Percentiles rank a stretch among this genome's conserved stretches.
These are phyloP conservation scores for Geranium rotundifolium DNA, from an alignment of 345 rosid genomes.

Conservation along the genomic window DNA sequence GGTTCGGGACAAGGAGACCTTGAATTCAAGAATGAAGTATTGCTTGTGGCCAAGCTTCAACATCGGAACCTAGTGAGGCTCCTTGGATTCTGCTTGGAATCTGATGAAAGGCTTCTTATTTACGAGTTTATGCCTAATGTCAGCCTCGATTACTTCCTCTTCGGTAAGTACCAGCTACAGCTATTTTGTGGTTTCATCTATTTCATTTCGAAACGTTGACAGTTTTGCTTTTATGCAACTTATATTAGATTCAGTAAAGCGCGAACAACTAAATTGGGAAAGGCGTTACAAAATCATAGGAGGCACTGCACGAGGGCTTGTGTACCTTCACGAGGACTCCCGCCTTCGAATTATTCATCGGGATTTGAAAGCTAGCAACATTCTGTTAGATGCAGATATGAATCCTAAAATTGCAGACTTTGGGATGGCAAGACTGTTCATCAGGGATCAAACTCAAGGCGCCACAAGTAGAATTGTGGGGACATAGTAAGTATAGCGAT, in stretches of 20 bases:
- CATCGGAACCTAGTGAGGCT: conserved; percentile 33
- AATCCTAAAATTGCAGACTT: conserved; percentile 40
- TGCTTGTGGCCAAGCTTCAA: conserved; percentile 27
- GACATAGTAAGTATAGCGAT: conserved; percentile 31
- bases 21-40: conserved; percentile 32
- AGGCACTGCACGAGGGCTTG: conserved; percentile 35
- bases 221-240: background rate
- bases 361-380: conserved; percentile 35
- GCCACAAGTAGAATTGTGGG: conserved; percentile 27
- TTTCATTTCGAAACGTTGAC: too few relatives aligned
- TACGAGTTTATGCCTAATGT: conserved; percentile 29
- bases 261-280: conserved; percentile 15
- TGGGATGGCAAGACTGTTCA: conserved; percentile 36
- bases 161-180: too few relatives aligned
- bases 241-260: conserved; percentile 18
- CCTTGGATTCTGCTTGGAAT: conserved; percentile 24
- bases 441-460: conserved; percentile 26
- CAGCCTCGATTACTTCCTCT: conserved; percentile 30
- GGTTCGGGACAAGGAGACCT: conserved; percentile 27
- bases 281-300: conserved; percentile 23
- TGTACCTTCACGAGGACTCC: conserved; percentile 42
- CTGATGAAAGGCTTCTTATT: conserved; percentile 28
- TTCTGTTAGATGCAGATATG: too few relatives aligned
- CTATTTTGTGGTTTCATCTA: too few relatives aligned
- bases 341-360: conserved; percentile 33